Conservation (phyloP, 2,329 filamentous ascomycete species). For the Eutypella sp. region DNA sequence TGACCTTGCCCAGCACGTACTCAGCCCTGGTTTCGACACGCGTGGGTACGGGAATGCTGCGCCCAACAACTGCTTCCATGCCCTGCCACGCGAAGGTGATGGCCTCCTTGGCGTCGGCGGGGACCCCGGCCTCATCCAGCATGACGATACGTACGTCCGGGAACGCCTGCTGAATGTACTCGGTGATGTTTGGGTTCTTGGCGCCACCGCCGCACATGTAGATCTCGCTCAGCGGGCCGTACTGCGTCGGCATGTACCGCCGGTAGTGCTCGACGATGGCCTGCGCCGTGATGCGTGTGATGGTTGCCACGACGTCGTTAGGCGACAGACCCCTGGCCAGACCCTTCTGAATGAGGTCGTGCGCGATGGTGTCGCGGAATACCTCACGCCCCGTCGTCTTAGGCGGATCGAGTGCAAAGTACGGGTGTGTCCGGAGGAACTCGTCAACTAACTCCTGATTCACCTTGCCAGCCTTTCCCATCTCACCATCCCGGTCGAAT, state of each 20-base stretch:
- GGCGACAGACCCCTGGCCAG: constrained; percentile 37
- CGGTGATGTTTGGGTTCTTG: constrained; percentile 51
- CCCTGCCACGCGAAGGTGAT: constrained; percentile 57
- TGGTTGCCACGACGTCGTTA: constrained; percentile 51
- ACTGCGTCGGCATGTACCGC: constrained; percentile 40
- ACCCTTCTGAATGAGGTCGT: constrained; percentile 45
- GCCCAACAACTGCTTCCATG: constrained; percentile 53
- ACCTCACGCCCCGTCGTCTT: constrained; percentile 57
- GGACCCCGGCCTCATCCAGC: constrained; percentile 54
- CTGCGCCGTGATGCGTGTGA: constrained; percentile 55
- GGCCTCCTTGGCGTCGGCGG: constrained; percentile 54
- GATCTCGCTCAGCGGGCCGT: constrained; percentile 40
- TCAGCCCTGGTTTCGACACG: constrained; percentile 46
- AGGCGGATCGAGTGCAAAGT: constrained; percentile 46
- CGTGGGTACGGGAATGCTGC: constrained; percentile 48
- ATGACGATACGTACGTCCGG: constrained; percentile 46
- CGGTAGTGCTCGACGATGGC: constrained; percentile 47
- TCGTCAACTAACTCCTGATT: constrained; percentile 47
- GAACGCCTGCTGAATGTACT: constrained; percentile 45
- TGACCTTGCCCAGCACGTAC: constrained; percentile 51
- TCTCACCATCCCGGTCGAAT: constrained; percentile 46
- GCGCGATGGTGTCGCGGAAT: constrained; percentile 52
- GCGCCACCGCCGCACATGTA: constrained; percentile 59
- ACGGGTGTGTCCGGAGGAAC: constrained; percentile 42
- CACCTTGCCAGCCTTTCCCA: constrained; percentile 43